Conservation (phyloP, 129 eudicot genomes). For the Apium graveolens region DNA sequence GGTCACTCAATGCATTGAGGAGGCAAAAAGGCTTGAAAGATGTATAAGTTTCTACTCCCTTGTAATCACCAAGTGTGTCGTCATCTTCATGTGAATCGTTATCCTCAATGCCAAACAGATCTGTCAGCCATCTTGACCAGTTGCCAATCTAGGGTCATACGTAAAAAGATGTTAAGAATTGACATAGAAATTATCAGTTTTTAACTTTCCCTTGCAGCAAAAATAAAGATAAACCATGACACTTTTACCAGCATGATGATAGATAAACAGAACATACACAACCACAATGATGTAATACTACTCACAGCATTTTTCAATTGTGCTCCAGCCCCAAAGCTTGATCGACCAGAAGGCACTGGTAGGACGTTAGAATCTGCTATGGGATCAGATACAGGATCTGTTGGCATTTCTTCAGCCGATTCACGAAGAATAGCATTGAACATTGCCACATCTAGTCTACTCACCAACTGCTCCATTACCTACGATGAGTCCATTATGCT, state of each 20-base stretch:
- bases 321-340: slow-evolving; percentile 95
- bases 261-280: not conserved
- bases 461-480: slow-evolving; percentile 96
- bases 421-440: slow-evolving; percentile 92
- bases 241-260: not conserved
- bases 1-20: slow-evolving; percentile 85
- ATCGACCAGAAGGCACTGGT: slow-evolving; percentile 72
- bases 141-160: slow-evolving; percentile 50
- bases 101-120: slow-evolving; percentile 71
- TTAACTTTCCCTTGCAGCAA: not conserved
- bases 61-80: slow-evolving; percentile 23
- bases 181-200: not conserved
- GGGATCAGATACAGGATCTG: slow-evolving; percentile 92
- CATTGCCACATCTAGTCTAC: slow-evolving; percentile 90
- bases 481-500: slow-evolving; percentile 14
- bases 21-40: slow-evolving; percentile 75
- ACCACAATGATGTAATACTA: not conserved
- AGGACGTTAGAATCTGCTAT: slow-evolving; percentile 65
- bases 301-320: slow-evolving; percentile 89
- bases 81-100: slow-evolving; percentile 38
- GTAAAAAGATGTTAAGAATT: not conserved
- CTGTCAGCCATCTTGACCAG: slow-evolving; percentile 94
- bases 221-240: not conserved
- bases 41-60: slow-evolving; percentile 25
- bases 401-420: slow-evolving; percentile 84